phyloP scores from a whole-genome alignment of 1,284 basidiomycete species.

The Microbotryum lychnidis-dioicae region DNA sequence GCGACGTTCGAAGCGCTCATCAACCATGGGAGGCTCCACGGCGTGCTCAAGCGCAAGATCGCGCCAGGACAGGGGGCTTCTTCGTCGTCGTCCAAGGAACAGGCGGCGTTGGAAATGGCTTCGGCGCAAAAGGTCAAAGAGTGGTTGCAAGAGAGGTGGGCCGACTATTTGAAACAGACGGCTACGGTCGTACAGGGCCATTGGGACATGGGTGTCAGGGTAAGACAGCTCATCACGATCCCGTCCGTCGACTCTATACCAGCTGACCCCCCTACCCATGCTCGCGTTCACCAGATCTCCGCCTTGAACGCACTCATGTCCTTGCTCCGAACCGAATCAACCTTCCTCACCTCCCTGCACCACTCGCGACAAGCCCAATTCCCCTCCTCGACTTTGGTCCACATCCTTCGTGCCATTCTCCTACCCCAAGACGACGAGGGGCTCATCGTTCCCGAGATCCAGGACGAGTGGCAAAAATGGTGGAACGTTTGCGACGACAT shows the following conservation, averaged over 20 bases:
- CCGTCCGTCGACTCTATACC: not conserved
- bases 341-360: slow-evolving; percentile 32
- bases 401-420: slow-evolving; percentile 55
- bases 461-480: slow-evolving; percentile 52
- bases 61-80: slow-evolving; percentile 12
- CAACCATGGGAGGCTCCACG: slow-evolving; percentile 51
- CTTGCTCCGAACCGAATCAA: slow-evolving; percentile 31
- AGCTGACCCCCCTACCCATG: not conserved
- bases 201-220: slow-evolving; percentile 28
- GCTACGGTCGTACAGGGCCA: slow-evolving; percentile 20
- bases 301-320: slow-evolving; percentile 33
- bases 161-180: slow-evolving; percentile 27
- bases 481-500: slow-evolving; percentile 67
- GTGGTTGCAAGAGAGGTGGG: slow-evolving; percentile 33
- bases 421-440: slow-evolving; percentile 33
- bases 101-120: slow-evolving; percentile 11
- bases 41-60: slow-evolving; percentile 29
- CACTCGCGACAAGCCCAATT: slow-evolving; percentile 46
- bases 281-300: slow-evolving; percentile 18
- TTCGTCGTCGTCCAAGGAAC: slow-evolving; percentile 5
- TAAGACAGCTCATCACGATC: slow-evolving; percentile 3
- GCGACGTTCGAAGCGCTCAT: slow-evolving; percentile 65
- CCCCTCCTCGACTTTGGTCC: slow-evolving; percentile 59
- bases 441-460: slow-evolving; percentile 50
- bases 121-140: slow-evolving; percentile 28